Base-by-base conservation (phyloP, 2,329 filamentous ascomycete genomes). In the Xylariaceae sp. region DNA sequence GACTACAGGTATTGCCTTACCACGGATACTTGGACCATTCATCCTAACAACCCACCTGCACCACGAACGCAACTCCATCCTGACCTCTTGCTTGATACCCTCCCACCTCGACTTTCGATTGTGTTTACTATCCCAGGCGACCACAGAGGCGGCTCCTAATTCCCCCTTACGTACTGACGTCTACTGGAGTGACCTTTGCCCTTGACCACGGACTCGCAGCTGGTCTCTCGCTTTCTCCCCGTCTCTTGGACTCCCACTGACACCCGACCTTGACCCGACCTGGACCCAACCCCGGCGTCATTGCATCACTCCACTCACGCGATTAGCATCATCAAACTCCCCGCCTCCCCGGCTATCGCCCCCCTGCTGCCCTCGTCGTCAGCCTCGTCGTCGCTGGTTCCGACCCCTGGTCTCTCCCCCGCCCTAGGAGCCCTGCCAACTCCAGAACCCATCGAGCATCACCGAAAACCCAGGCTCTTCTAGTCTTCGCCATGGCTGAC, bases 401-500 rank as follows among this genome's bases (percentile, higher is more conserved):
- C 57, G 60, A 34, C 51, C 53, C 53, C 56, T 56, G 55, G 35
- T n/a, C 49, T 5, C 10, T 30, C 57, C 9, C 15, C 49, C 48
- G 51, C 35, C 62, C 45, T 57, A 42, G 44, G 52, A 51, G 44
- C 49, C 51, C 51, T 8, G 49, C 49, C 18, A 47, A 18, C 58
- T 23, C 10, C 47, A 39, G 10, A 51, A 23, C 51, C 48, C 50
- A 37, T 57, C 35, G 44, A 61, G 48, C 59, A 37, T 44, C 18
- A 45, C 49, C 45, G 59, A 51, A 9, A 51, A 30, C 23, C 23
- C 51, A 52, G 48, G 44, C 30, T 18, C 23, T 42, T 30, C 37
- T 61, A 61, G 56, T 48, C 60, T 64, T 78, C 84, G 83, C 77
- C 76, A 97, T 97, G 93, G 91, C 85, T 78, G 85, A 97, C 80